phyloP scores from a whole-genome alignment of 2,329 filamentous ascomycete species.

The Claviceps quebecensis region DNA sequence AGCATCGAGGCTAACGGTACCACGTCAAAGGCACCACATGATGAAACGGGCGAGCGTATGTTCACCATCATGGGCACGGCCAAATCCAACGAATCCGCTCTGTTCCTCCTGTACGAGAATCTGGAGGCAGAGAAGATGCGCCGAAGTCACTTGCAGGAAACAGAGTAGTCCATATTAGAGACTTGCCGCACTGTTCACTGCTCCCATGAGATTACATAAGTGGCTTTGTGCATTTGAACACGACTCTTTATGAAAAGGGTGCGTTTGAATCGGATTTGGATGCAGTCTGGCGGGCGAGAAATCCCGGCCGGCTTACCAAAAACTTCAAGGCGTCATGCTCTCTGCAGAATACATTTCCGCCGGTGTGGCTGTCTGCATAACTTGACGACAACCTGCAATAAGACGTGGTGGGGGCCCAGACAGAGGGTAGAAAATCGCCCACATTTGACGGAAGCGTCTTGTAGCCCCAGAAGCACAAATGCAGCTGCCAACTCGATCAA shows the following conservation, averaged over 20 bases:
- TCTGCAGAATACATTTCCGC: constrained; percentile 27
- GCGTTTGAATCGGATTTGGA: constrained; percentile 37
- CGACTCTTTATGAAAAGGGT: constrained; percentile 15
- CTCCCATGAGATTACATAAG: constrained; percentile 9
- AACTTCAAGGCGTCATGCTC: constrained; percentile 32
- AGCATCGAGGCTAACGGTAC: neutral
- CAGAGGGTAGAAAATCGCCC: neutral
- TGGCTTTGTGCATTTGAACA: constrained; percentile 16
- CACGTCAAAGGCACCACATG: constrained; percentile 60
- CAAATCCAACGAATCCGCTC: constrained; percentile 84
- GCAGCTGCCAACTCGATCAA: constrained; percentile 8
- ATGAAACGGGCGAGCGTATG: constrained; percentile 97
- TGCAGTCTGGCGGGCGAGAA: constrained; percentile 23
- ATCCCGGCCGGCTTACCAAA: constrained; percentile 44
- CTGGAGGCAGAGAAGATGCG: constrained; percentile 98
- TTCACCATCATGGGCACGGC: constrained; percentile 98
- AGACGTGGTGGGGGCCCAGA: neutral
- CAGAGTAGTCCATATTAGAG: constrained; percentile 27
- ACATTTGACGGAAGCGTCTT: neutral
- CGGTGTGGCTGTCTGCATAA: neutral
- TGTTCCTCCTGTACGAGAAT: constrained; percentile 97
- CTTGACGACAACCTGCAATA: neutral
- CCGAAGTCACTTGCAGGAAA: constrained; percentile 60
- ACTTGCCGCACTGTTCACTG: constrained; percentile 18
- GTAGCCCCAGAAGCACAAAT: constrained; percentile 7